These are phyloP conservation scores for Exophiala phaeomuriformis DNA, from an alignment of 2,329 filamentous ascomycete species.

Conservation along the genomic window DNA sequence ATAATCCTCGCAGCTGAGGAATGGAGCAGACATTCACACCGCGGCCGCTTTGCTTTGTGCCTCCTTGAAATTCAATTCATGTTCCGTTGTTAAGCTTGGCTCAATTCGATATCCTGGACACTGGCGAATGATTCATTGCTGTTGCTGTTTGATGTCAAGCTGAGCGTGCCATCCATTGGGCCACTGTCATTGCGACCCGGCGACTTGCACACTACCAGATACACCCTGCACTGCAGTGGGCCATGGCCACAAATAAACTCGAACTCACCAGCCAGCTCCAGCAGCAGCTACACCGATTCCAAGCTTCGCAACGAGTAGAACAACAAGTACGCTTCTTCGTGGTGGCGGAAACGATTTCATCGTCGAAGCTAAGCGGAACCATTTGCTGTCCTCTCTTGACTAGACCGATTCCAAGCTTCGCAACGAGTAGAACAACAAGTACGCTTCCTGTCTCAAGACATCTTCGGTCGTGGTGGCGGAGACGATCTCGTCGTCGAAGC, in stretches of 20 bases:
- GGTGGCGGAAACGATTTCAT: constrained; percentile 82
- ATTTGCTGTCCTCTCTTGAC: background rate
- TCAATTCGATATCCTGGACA: no score
- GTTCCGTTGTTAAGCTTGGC: no score
- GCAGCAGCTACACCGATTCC: background rate
- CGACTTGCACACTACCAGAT: no score
- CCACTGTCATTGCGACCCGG: background rate
- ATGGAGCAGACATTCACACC: no score
- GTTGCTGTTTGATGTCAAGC: no score
- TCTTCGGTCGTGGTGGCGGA: constrained; percentile 75
- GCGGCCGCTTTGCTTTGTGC: no score
- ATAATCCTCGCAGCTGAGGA: no score
- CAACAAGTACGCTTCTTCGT: constrained; percentile 77
- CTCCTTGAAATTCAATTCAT: no score
- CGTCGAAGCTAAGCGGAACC: constrained; percentile 62
- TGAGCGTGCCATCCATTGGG: background rate
- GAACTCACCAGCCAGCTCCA: background rate
- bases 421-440: constrained; percentile 72
- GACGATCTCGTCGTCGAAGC: constrained; percentile 92
- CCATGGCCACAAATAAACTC: no score
- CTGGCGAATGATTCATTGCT: no score
- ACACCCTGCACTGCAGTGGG: background rate
- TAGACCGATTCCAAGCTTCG: constrained; percentile 25
- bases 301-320: constrained; percentile 56
- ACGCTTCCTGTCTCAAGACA: constrained; percentile 78